Evolutionary conservation across 768 basidiomycete species (phyloP).

Genomic region (Mycena alexandri): DNA sequence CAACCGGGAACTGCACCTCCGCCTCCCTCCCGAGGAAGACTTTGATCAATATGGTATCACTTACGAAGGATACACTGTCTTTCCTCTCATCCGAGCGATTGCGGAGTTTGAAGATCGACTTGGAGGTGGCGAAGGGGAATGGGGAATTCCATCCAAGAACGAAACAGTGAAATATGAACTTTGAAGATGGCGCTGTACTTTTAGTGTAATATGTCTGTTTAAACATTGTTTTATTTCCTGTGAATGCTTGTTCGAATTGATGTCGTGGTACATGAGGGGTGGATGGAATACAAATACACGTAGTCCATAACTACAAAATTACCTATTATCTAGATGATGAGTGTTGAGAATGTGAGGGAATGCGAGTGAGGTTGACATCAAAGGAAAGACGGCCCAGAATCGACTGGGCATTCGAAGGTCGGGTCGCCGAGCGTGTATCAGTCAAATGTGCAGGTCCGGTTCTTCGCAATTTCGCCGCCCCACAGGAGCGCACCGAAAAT

Average conservation of each 20-base stretch:
- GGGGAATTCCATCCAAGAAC: slow-evolving; percentile 20
- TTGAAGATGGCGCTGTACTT: background rate
- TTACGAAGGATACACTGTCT: slow-evolving; percentile 9
- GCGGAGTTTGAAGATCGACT: slow-evolving; percentile 27
- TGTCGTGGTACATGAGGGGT: too few species aligned
- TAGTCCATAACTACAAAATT: too few species aligned
- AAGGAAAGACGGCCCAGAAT: too few species aligned
- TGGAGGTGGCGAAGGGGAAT: slow-evolving; percentile 29
- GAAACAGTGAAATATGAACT: slow-evolving; percentile 9
- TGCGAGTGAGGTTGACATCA: too few species aligned
- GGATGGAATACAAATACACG: too few species aligned
- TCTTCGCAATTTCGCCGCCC: slow-evolving; percentile 30
- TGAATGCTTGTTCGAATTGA: too few species aligned
- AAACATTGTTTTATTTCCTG: too few species aligned
- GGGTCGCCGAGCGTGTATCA: background rate
- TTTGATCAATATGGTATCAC: slow-evolving; percentile 11
- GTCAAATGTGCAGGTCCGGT: slow-evolving; percentile 30
- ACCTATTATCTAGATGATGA: too few species aligned
- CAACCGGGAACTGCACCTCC: slow-evolving; percentile 21
- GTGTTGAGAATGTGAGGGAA: background rate
- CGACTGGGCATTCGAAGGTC: too few species aligned
- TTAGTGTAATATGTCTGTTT: background rate
- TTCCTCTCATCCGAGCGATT: slow-evolving; percentile 28
- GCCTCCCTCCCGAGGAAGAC: slow-evolving; percentile 19
- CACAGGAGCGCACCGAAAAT: slow-evolving; percentile 35